Evolutionary conservation across 768 basidiomycete genomes (phyloP).

Genomic region (Chalciporus sphaerocephalus): DNA sequence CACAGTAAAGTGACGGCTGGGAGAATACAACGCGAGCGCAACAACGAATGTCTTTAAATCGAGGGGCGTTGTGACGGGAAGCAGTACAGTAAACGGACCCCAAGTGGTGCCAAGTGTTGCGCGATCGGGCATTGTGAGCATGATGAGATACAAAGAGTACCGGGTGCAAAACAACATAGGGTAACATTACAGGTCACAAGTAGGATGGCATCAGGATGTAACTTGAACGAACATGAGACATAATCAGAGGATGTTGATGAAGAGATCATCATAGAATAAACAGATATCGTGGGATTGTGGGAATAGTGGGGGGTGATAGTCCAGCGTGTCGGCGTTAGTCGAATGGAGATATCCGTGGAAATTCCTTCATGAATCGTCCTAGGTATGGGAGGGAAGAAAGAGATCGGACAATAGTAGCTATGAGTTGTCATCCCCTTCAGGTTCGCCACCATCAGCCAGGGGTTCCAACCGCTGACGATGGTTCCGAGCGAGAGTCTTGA

Average conservation of each 20-base stretch:
- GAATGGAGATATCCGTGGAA: slow-evolving; percentile 25
- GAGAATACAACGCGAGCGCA: slow-evolving; percentile 14
- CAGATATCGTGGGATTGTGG: slow-evolving; percentile 19
- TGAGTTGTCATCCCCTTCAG: slow-evolving; percentile 15
- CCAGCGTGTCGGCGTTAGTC: slow-evolving; percentile 16
- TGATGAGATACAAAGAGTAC: neutral
- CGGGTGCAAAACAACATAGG: slow-evolving; percentile 22
- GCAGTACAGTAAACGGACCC: slow-evolving; percentile 20
- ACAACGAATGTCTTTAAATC: slow-evolving; percentile 14
- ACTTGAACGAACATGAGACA: slow-evolving; percentile 21
- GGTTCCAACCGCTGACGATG: slow-evolving; percentile 17
- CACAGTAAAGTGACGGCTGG: slow-evolving; percentile 11
- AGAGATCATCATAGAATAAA: slow-evolving; percentile 27
- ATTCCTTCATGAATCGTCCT: slow-evolving; percentile 19
- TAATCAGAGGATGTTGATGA: slow-evolving; percentile 23
- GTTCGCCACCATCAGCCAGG: slow-evolving; percentile 5
- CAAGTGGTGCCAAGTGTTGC: slow-evolving; percentile 18
- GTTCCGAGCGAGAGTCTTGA: slow-evolving; percentile 19
- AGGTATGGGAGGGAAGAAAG: neutral
- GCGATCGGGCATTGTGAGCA: neutral
- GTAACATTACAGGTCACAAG: slow-evolving; percentile 4
- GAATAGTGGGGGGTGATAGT: slow-evolving; percentile 19
- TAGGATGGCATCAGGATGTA: slow-evolving; percentile 4
- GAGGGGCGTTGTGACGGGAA: slow-evolving; percentile 22
- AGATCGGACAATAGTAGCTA: slow-evolving; percentile 5